A percentile compares a stretch with the other conserved stretches of the same genome.
phyloP scores from a whole-genome alignment of 1,139 yeast genomes.

The Yamadazyma triangularis region DNA sequence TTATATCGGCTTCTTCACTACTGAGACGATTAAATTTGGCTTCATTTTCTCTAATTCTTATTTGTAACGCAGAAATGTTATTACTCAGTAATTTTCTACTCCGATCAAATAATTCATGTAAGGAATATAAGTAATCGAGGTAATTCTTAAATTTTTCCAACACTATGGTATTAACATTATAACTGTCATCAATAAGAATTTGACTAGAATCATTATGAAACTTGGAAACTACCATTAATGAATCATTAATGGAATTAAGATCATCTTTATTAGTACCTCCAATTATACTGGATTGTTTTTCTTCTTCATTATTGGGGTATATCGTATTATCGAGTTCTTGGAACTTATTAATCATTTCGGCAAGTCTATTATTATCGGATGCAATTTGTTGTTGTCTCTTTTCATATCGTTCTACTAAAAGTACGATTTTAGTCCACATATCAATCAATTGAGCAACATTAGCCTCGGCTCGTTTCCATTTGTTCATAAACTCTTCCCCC shows the following conservation, averaged over 20 bases:
- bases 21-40: conserved; percentile 50
- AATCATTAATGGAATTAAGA: conserved; percentile 49
- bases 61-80: conserved; percentile 55
- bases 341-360: conserved; percentile 48
- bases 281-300: conserved; percentile 2
- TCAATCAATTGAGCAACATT: conserved; percentile 40
- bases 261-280: conserved; percentile 33
- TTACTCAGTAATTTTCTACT: conserved; percentile 55
- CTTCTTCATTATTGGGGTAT: conserved; percentile 40
- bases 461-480: conserved; percentile 34
- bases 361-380: conserved; percentile 59
- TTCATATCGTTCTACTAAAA: conserved; percentile 72
- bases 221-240: conserved; percentile 50
- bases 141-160: conserved; percentile 74
- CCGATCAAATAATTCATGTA: conserved; percentile 74
- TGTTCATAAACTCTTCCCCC: conserved; percentile 34
- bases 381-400: conserved; percentile 72
- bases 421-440: conserved; percentile 54
- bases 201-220: conserved; percentile 51
- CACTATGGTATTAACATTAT: conserved; percentile 49
- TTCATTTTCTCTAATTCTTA: conserved; percentile 53
- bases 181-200: conserved; percentile 61
- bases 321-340: conserved; percentile 37
- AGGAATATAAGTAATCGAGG: conserved; percentile 66
- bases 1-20: conserved; percentile 61